A percentile compares a stretch with the other conserved stretches of the same genome.
phyloP scores from a whole-genome alignment of 331 rosid genomes.

The Stylosanthes scabra region DNA sequence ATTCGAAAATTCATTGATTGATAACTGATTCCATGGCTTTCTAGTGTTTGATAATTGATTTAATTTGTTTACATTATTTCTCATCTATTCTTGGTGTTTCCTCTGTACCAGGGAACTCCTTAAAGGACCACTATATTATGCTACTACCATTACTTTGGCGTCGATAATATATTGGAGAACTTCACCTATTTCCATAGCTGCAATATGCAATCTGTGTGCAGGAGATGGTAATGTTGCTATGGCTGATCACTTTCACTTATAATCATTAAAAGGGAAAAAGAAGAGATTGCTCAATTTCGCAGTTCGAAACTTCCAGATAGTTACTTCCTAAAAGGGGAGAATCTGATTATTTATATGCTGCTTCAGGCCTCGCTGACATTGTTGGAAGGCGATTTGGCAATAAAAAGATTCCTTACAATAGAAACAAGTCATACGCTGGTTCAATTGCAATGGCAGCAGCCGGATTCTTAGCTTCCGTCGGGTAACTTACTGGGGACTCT shows the following conservation, averaged over 20 bases:
- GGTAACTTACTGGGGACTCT: slow-evolving; percentile 48
- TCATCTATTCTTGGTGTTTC: slow-evolving; percentile 41
- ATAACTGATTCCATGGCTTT: neutral
- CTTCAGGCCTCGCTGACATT: slow-evolving; percentile 92
- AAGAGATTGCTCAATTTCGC: too few species aligned
- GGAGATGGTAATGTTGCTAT: slow-evolving; percentile 83
- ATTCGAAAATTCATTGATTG: too few species aligned
- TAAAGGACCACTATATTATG: slow-evolving; percentile 92
- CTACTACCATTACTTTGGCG: slow-evolving; percentile 62
- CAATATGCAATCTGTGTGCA: slow-evolving; percentile 90
- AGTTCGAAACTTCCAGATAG: too few species aligned
- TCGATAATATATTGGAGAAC: slow-evolving; percentile 78
- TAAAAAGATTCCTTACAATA: slow-evolving; percentile 73
- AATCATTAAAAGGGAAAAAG: too few species aligned
- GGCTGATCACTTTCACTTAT: slow-evolving; percentile 32
- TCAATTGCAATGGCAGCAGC: slow-evolving; percentile 83
- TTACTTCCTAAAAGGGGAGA: too few species aligned
- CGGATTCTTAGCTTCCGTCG: slow-evolving; percentile 77
- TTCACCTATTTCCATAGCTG: slow-evolving; percentile 82
- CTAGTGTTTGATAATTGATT: slow-evolving; percentile 25
- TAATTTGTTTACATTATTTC: slow-evolving; percentile 22
- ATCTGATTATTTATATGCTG: slow-evolving; percentile 12
- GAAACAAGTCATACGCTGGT: slow-evolving; percentile 79
- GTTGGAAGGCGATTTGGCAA: slow-evolving; percentile 83
- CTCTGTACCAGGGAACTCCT: slow-evolving; percentile 90